A percentile compares a stretch with the other conserved stretches of the same genome.
Conservation (phyloP, 2,329 filamentous ascomycete genomes). For the Hypoxylon rubiginosum region DNA sequence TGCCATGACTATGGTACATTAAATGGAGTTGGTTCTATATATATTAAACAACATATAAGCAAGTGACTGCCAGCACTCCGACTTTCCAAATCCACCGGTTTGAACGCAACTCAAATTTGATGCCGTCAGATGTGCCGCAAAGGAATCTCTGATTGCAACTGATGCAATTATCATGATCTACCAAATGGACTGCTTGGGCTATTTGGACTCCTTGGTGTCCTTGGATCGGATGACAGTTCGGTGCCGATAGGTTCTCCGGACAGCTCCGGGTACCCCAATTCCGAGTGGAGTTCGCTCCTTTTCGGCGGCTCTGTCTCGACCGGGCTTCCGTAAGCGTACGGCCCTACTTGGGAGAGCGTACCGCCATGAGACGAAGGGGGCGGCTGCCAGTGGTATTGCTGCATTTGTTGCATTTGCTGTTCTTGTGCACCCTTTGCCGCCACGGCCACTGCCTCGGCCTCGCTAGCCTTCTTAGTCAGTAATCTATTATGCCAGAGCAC, state of each 20-base stretch:
- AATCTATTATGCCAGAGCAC: conserved; percentile 34
- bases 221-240: conserved; percentile 31
- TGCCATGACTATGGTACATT: background rate
- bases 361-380: conserved; percentile 22
- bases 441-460: conserved; percentile 22
- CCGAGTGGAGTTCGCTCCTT: conserved; percentile 26
- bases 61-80: background rate
- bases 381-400: conserved; percentile 33
- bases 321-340: conserved; percentile 22
- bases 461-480: conserved; percentile 22
- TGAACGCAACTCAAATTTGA: background rate
- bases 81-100: background rate
- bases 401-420: conserved; percentile 18
- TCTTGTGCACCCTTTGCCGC: conserved; percentile 15
- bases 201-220: conserved; percentile 4
- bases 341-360: background rate
- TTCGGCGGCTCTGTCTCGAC: conserved; percentile 20
- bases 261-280: conserved; percentile 22
- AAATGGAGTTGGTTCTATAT: background rate
- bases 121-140: no score
- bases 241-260: conserved; percentile 13
- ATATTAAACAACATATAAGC: background rate
- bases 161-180: background rate
- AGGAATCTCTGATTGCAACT: background rate
- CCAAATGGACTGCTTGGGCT: background rate